Evolutionary conservation across 2,329 filamentous ascomycete genomes (phyloP).

Genomic region (Phialemonium atrogriseum): DNA sequence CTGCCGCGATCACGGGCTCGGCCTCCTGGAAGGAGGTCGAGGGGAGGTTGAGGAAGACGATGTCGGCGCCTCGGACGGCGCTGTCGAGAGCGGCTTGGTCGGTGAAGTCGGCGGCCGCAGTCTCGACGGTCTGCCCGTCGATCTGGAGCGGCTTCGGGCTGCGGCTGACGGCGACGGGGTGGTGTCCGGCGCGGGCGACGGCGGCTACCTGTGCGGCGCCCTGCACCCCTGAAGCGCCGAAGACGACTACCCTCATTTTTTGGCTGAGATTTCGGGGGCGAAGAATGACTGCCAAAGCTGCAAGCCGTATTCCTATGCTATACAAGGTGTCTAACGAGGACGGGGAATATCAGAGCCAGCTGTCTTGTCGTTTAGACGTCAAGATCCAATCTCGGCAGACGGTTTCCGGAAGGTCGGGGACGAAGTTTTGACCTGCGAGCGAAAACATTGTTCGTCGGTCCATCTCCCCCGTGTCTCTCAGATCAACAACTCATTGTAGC

Average conservation of each 20-base stretch:
- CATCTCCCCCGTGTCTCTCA: no score
- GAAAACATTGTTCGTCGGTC: no score
- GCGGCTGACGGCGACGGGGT: conserved; percentile 18
- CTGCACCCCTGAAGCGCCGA: conserved; percentile 19
- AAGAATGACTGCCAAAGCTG: no score
- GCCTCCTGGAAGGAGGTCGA: conserved; percentile 17
- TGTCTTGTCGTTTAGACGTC: no score
- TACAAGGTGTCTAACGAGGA: no score
- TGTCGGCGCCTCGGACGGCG: conserved; percentile 10
- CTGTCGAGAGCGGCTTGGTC: conserved; percentile 6
- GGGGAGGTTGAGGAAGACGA: conserved; percentile 18
- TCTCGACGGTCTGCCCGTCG: conserved; percentile 12
- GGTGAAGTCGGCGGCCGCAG: conserved; percentile 13
- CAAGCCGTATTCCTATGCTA: no score
- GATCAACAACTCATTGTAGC: no score
- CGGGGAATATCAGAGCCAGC: no score
- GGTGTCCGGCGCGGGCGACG: conserved; percentile 13
- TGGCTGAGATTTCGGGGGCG: no score
- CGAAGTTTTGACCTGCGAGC: no score
- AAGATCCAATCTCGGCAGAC: no score
- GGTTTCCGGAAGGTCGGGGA: no score
- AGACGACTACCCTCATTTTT: conserved; percentile 18
- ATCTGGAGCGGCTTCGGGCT: conserved; percentile 11
- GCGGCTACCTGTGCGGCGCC: conserved; percentile 16
- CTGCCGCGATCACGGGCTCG: conserved; percentile 43